Evolutionary conservation across 805 yeast genomes (phyloP).

Genomic region (Blastobotrys americana): DNA sequence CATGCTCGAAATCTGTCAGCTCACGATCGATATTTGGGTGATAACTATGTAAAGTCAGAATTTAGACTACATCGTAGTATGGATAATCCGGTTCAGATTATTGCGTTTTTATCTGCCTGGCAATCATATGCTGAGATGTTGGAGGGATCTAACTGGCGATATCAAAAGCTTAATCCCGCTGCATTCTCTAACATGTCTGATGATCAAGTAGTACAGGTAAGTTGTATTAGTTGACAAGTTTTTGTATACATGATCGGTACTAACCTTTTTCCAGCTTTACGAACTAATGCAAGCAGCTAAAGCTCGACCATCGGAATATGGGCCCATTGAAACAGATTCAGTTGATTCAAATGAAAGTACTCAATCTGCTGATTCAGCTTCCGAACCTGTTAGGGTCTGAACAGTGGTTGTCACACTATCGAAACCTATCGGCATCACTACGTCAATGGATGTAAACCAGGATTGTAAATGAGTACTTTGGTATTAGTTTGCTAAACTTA

Average conservation of each 20-base stretch:
- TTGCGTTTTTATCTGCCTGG: constrained; percentile 92
- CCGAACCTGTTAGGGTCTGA: no score
- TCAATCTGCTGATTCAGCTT: no score
- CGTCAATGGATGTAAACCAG: no score
- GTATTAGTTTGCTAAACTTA: no score
- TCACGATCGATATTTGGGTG: constrained; percentile 74
- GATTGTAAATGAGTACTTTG: no score
- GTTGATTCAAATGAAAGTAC: no score
- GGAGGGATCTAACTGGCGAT: constrained; percentile 52
- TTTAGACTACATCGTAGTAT: constrained; percentile 73
- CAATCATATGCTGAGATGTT: constrained; percentile 43
- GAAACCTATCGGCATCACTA: no score
- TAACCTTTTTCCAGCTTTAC: constrained; percentile 26
- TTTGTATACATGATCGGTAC: not conserved
- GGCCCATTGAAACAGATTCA: not conserved
- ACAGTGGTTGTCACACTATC: no score
- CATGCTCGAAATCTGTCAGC: constrained; percentile 58
- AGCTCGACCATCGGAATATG: constrained; percentile 30
- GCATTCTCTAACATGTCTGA: constrained; percentile 79
- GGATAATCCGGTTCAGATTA: constrained; percentile 88
- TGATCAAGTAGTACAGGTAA: constrained; percentile 76
- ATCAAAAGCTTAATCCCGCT: constrained; percentile 51
- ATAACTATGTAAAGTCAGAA: constrained; percentile 81
- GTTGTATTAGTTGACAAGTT: constrained; percentile 10
- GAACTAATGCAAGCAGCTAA: constrained; percentile 41